phyloP scores from a whole-genome alignment of 148 eudicot species.

The Fagopyrum tataricum region DNA sequence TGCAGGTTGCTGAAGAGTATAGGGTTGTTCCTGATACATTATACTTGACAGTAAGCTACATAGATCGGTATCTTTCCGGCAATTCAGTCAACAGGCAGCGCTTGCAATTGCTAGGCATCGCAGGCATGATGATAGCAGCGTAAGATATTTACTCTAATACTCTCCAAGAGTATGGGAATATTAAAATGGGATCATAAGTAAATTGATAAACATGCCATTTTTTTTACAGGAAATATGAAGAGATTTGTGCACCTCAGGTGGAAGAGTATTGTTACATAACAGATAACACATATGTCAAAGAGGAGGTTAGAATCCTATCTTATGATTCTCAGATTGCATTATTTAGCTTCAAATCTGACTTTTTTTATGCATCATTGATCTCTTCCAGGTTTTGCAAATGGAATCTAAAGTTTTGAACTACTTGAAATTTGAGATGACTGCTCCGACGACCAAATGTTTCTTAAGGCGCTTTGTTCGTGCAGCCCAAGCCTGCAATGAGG shows the following conservation, averaged over 20 bases:
- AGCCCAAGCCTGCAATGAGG: slow-evolving; percentile 70
- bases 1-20: slow-evolving; percentile 89
- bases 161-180: not conserved
- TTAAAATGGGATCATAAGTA: not conserved
- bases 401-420: slow-evolving; percentile 73
- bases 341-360: not conserved
- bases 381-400: slow-evolving; percentile 53
- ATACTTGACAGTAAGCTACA: slow-evolving; percentile 79
- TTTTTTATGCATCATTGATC: no score
- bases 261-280: slow-evolving; percentile 97
- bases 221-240: slow-evolving; percentile 78
- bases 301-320: slow-evolving; percentile 36
- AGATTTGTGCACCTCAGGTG: slow-evolving; percentile 97
- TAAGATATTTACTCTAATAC: slow-evolving; percentile 28
- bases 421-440: slow-evolving; percentile 92
- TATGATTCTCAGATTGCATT: not conserved
- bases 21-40: slow-evolving; percentile 93
- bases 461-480: slow-evolving; percentile 86
- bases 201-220: not conserved
- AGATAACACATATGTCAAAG: slow-evolving; percentile 88
- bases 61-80: slow-evolving; percentile 91
- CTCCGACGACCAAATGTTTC: slow-evolving; percentile 80
- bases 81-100: slow-evolving; percentile 73
- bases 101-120: slow-evolving; percentile 84
- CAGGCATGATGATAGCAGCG: slow-evolving; percentile 99